These are phyloP conservation scores for Pisolithus microcarpus DNA, from an alignment of 768 basidiomycete species.

Conservation along the genomic window DNA sequence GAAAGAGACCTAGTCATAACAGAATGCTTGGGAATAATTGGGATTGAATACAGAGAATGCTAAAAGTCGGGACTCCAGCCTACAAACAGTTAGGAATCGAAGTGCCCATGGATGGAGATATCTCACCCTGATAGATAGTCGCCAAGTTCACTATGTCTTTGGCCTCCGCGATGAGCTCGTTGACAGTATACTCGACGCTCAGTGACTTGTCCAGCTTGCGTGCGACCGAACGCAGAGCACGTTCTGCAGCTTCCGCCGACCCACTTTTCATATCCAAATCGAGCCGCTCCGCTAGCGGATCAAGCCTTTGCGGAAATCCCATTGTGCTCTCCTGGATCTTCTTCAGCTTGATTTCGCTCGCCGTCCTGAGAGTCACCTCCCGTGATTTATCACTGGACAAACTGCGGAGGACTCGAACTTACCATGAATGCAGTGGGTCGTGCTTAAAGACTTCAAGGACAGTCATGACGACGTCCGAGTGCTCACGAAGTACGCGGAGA, in stretches of 20 bases:
- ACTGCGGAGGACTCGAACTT: conserved; percentile 11
- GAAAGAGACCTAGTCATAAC: not conserved
- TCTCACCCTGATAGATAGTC: conserved; percentile 67
- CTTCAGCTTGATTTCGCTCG: conserved; percentile 68
- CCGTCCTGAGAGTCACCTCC: conserved; percentile 46
- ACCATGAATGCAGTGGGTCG: conserved; percentile 94
- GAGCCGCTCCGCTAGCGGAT: conserved; percentile 16
- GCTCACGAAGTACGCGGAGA: conserved; percentile 78
- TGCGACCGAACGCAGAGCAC: conserved; percentile 73
- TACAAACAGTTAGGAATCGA: conserved; percentile 8
- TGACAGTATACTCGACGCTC: conserved; percentile 90
- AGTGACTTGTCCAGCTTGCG: conserved; percentile 78
- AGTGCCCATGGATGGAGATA: not conserved
- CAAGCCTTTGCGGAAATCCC: conserved; percentile 16
- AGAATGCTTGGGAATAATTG: not conserved
- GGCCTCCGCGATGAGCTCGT: conserved; percentile 85
- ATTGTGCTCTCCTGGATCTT: conserved; percentile 45
- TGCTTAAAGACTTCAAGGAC: conserved; percentile 96
- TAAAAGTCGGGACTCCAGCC: conserved; percentile 40
- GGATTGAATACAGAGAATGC: not conserved
- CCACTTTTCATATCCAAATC: conserved; percentile 53
- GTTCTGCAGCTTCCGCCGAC: conserved; percentile 81
- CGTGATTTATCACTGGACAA: not conserved
- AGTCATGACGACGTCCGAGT: conserved; percentile 84
- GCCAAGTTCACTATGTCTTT: conserved; percentile 70